Percentiles rank a stretch among this genome's conserved stretches.
Conservation (phyloP, 2,329 filamentous ascomycete species). For the Drechmeria coniospora region DNA sequence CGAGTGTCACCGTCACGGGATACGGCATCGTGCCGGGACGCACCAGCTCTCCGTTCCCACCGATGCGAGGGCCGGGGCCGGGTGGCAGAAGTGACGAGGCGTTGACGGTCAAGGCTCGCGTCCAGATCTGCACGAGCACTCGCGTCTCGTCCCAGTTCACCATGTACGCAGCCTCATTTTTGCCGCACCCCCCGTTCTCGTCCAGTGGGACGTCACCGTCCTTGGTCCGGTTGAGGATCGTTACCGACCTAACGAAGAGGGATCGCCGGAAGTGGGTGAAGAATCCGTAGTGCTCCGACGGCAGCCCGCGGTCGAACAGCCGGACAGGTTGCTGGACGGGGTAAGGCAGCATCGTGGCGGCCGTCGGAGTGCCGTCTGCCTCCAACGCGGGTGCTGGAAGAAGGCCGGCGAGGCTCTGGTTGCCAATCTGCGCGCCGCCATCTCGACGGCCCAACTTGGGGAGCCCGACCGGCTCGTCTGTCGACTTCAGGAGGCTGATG, state of each 20-base stretch:
- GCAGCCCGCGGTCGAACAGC: constrained; percentile 67
- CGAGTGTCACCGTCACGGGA: constrained; percentile 43
- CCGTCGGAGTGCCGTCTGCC: constrained; percentile 54
- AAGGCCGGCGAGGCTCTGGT: constrained; percentile 17
- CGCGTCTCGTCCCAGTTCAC: constrained; percentile 46
- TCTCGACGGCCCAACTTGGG: constrained; percentile 11
- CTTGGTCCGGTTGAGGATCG: constrained; percentile 27
- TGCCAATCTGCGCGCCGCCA: constrained; percentile 6
- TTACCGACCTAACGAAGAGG: constrained; percentile 58
- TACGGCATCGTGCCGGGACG: constrained; percentile 48
- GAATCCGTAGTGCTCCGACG: constrained; percentile 82
- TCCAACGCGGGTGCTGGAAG: constrained; percentile 51
- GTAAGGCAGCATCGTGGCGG: constrained; percentile 56
- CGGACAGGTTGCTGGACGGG: constrained; percentile 64
- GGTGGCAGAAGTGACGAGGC: constrained; percentile 23
- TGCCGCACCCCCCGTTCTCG: constrained; percentile 35
- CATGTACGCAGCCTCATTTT: constrained; percentile 37
- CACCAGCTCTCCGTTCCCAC: constrained; percentile 15
- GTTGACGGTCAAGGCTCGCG: constrained; percentile 27
- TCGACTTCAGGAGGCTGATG: constrained; percentile 51
- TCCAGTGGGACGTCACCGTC: constrained; percentile 31
- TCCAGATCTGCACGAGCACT: constrained; percentile 53
- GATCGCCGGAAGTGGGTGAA: constrained; percentile 84
- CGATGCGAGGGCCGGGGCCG: constrained; percentile 12
- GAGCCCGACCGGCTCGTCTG: constrained; percentile 16